These are phyloP conservation scores for Schizophyllum commune DNA, from an alignment of 1,284 basidiomycete genomes.

Conservation along the genomic window DNA sequence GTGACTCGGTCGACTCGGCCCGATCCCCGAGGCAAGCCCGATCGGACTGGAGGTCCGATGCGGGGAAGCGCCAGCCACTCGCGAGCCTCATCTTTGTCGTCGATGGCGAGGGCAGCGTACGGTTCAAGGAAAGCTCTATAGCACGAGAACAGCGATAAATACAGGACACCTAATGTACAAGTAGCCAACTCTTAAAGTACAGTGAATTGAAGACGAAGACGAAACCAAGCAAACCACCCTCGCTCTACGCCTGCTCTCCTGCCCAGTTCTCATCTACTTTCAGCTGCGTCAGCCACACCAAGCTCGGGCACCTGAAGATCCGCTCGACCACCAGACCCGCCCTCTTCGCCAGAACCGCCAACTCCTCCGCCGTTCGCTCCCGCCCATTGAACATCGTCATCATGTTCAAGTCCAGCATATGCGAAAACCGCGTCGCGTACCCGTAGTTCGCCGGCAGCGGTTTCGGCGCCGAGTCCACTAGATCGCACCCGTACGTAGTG, in stretches of 20 bases:
- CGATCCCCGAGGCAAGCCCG: background rate
- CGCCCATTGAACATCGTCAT: constrained; percentile 20
- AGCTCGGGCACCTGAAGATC: background rate
- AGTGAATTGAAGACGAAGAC: too few species aligned
- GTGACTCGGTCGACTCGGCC: background rate
- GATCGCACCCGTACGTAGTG: background rate
- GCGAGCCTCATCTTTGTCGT: too few species aligned
- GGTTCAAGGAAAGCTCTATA: too few species aligned
- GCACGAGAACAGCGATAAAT: too few species aligned
- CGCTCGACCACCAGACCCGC: constrained; percentile 21
- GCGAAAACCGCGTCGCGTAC: background rate
- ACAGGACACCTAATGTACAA: too few species aligned
- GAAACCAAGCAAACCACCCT: too few species aligned
- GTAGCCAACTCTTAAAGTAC: too few species aligned
- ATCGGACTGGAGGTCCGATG: background rate
- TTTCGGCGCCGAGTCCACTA: background rate
- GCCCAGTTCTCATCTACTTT: background rate
- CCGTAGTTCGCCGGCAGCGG: background rate
- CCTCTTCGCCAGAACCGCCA: constrained; percentile 16
- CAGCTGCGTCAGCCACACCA: background rate
- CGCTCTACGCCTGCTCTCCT: background rate
- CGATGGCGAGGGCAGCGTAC: too few species aligned
- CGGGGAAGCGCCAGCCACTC: too few species aligned
- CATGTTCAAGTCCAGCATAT: constrained; percentile 14
- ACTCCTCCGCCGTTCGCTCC: constrained; percentile 21